Evolutionary conservation across 257 asterid species (phyloP), one percentile per base, ranked within the genome.

Genomic region (Solanum etuberosum): DNA sequence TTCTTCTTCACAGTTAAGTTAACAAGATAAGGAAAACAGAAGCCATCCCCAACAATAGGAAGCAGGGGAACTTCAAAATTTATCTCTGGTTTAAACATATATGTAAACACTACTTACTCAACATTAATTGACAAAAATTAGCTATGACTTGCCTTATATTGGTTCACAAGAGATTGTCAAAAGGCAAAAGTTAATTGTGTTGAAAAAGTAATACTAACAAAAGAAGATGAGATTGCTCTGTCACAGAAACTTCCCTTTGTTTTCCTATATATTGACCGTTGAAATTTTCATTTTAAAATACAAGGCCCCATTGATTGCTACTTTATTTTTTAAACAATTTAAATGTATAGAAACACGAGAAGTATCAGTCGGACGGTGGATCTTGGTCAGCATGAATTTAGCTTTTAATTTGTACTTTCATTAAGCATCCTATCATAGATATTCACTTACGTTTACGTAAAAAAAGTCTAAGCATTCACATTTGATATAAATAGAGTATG

Each of bases 1-100:
- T 84, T 89, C 84, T 83, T 91, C 81, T 82, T 89, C 48, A 91
- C 88, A 34, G 23, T 77, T 85, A 92, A 86, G 86, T 90, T 73
- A 14, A 90, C 93, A 38, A 91, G 81, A 86, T 92, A 91, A 9
- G 94, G 93, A 82, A 87, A 86, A 88, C 92, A 92, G 86, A 85
- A 92, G 32, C 85, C 89, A 18, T 92, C 93, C 23, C 90, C 89
- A 2, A 92, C 89, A 25, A 90, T 42, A 57, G 90, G 78, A 40
- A 87, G 70, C 20, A 88, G 43, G 10, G 93, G 91, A 59, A 86
- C 89, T 16, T n/a, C 43, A 32, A 57, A 37, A 31, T 89, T 88
- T 35, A 87, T 74, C 86, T 90, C 94, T 8, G 94, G 94, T 15
- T 83, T 86, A 82, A 90, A 92, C 93, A 92, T 92, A 16, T 72